Base-by-base conservation (phyloP, 2,329 filamentous ascomycete genomes). In the Fusarium praegraminearum region DNA sequence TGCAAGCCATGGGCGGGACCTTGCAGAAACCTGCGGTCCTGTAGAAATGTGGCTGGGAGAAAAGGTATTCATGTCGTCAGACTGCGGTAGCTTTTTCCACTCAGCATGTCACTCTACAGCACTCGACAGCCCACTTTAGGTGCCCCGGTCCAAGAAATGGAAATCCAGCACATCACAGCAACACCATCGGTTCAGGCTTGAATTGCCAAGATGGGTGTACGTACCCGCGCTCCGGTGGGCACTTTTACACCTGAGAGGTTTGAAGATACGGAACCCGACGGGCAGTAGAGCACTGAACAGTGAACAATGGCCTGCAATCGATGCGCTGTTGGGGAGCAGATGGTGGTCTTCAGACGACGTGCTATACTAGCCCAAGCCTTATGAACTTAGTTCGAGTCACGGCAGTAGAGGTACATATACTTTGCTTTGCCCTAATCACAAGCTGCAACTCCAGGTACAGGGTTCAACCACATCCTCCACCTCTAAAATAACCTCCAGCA, bases 171-270 rank as follows among this genome's bases (percentile, higher is more conserved):
- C 62, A 70, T 45, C 56, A 49, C 57, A 57, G 61, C 62, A 51
- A 38, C 47, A 54, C 54, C 41, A 45, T 65, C 36, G 65, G 54
- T 65, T 65, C 62, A 65, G 62, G 47, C 62, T 55, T 26, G 28
- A 57, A 20, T 57, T 44, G 67, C 67, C 67, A 67, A 67, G 58
- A 56, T 57, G 51, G 40, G 47, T 49, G 63, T 71, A 70, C 67
- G 67, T 71, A 71, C 63, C 58, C 67, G 59, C 46, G 44, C 38
- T 71, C 67, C 59, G 67, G 67, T 70, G 67, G 47, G 43, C 67
- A 65, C 47, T 55, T 51, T 67, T 38, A 46, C 41, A 24, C 28
- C 47, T 68, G 57, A 70, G 32, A 61, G 40, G 43, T 47, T 20
- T 26, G 24, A 38, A 33, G 35, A 56, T 22, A 59, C 50, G 50